Base-by-base conservation (phyloP, 164 flowering plant species). In the Vitis rupestris region DNA sequence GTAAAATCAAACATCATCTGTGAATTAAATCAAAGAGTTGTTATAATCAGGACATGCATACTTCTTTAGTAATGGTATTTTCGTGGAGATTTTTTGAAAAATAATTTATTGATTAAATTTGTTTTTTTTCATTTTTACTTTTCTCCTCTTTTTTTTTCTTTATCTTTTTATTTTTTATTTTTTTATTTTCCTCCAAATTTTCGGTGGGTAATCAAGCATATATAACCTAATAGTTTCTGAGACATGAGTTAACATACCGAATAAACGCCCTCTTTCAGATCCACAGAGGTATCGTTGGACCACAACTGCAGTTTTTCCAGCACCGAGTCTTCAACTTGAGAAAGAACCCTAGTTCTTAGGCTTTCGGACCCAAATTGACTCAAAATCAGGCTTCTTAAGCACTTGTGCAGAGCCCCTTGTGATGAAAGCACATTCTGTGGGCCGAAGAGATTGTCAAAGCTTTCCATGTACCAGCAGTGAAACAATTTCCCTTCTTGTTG, bases 1-100 rank as follows among this genome's bases (percentile, higher is more conserved):
- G 86, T 81, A 61, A 84, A 78, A 73, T 85, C 85, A 70, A 88
- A 90, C 61, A 88, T 84, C 91, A 90, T 82, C 93, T 91, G 87
- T 37, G 48, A 16, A 68, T 4, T 44, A 65, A 63, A 64, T 13
- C 16, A 23, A 15, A 23, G 27, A 23, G 27, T 23, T 23, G 27
- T 23, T 23, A 23, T 23, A 23, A 23, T 23, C 0, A 23, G 27
- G 27, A 23, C 27, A 23, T 23, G 27, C 27, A 23, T 23, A 23
- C 27, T 23, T 23, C 27, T 23, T 23, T 23, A 23, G 2, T 0
- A 23, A 23, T 23, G 27, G 27, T 23, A 23, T 23, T 23, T 23
- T 23, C 2, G 2, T 23, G 27, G 27, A 23, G 1, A 23, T 23
- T 23, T 23, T 23, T 23, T 23, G 2, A 23, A 23, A 23, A 23